Evolutionary conservation across 2,329 filamentous ascomycete species (phyloP).

Genomic region (Corniculantispora saksenae): DNA sequence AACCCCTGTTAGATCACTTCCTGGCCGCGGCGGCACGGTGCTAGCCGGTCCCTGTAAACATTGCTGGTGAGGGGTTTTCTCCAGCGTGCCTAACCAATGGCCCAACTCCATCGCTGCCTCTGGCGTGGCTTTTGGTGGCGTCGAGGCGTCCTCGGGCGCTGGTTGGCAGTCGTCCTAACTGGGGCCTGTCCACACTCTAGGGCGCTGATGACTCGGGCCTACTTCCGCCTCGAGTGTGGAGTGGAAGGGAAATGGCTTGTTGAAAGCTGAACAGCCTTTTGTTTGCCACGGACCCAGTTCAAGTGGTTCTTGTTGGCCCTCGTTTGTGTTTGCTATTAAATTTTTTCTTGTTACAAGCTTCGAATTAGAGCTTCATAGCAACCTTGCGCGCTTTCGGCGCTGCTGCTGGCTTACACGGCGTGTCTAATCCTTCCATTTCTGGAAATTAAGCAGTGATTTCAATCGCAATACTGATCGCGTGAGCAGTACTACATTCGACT

Average conservation of each 20-base stretch:
- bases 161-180: constrained; percentile 8
- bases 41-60: constrained; percentile 11
- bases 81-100: constrained; percentile 2
- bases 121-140: constrained; percentile 16
- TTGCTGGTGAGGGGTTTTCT: constrained; percentile 15
- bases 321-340: background rate
- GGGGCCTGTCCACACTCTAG: constrained; percentile 14
- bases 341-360: background rate
- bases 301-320: background rate
- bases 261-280: constrained; percentile 14
- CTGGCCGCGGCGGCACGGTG: constrained; percentile 2
- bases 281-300: constrained; percentile 4
- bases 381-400: background rate
- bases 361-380: background rate
- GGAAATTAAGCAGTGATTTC: background rate
- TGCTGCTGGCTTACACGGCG: constrained; percentile 1
- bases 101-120: constrained; percentile 4
- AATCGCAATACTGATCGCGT: background rate
- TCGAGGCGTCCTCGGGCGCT: background rate
- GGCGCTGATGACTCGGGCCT: constrained; percentile 18
- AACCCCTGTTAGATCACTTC: constrained; percentile 8
- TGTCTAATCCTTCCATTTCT: background rate
- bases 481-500: background rate
- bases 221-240: constrained; percentile 17
- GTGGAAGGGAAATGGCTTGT: constrained; percentile 10